Evolutionary conservation across 2,329 filamentous ascomycete genomes (phyloP).

Genomic region (Colletotrichum cuscutae): DNA sequence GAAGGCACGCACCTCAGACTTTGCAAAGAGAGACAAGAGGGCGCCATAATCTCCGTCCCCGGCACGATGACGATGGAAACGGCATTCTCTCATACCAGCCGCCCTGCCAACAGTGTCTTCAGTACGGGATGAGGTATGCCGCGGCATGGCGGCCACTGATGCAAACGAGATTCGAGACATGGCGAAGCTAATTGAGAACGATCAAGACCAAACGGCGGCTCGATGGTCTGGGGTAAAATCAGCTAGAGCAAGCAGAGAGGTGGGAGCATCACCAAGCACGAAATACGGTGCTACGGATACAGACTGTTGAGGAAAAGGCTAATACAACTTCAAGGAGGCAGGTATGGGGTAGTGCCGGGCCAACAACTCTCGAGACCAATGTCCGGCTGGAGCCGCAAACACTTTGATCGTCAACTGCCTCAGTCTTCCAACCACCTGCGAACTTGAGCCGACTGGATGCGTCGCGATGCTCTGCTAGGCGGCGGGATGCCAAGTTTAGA

Average conservation of each 20-base stretch:
- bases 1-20: neutral
- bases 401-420: neutral
- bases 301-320: neutral
- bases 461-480: neutral
- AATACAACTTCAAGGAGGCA: neutral
- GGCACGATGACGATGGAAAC: conserved; percentile 31
- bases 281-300: neutral
- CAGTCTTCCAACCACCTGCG: neutral
- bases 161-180: neutral
- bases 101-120: conserved; percentile 16
- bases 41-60: conserved; percentile 35
- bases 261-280: neutral
- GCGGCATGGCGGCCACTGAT: neutral
- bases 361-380: neutral
- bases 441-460: neutral
- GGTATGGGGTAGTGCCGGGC: neutral
- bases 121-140: neutral
- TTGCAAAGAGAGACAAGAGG: conserved; percentile 22
- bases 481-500: neutral
- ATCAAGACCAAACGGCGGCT: conserved; percentile 24
- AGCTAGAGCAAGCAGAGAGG: neutral
- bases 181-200: neutral
- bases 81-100: neutral
- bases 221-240: neutral
- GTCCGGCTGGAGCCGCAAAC: conserved; percentile 21